A percentile compares a stretch with the other conserved stretches of the same genome.
Conservation (phyloP, 345 rosid species). For the Eucalyptus sp. region DNA sequence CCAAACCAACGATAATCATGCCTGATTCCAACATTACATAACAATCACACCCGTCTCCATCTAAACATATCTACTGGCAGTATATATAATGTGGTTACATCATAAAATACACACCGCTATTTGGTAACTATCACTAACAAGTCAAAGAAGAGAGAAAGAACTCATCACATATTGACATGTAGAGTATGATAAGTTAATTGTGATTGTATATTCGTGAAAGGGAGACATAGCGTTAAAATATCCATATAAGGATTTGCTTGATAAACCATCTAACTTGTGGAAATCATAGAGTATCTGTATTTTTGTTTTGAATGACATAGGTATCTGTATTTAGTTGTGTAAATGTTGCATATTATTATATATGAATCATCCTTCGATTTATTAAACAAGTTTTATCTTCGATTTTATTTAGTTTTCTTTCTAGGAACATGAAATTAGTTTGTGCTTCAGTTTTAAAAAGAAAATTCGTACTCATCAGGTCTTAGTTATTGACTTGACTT, state of each 20-base stretch:
- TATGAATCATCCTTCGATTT: background rate
- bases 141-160: background rate
- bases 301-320: background rate
- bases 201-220: background rate
- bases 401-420: background rate
- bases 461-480: background rate
- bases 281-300: background rate
- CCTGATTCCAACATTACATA: background rate
- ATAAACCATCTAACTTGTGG: background rate
- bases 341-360: background rate
- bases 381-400: background rate
- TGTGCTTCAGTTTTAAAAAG: background rate
- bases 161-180: background rate
- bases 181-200: background rate
- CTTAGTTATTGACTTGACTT: background rate
- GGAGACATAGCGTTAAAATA: background rate
- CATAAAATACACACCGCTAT: background rate
- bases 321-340: background rate
- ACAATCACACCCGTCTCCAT: background rate
- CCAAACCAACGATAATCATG: background rate
- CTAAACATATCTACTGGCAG: background rate
- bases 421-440: background rate
- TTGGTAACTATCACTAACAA: background rate
- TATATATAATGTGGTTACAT: background rate
- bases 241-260: background rate